Percentiles rank a stretch among this genome's conserved stretches.
These are phyloP conservation scores for Boletus huronensis DNA, from an alignment of 768 basidiomycete genomes.

Conservation along the genomic window DNA sequence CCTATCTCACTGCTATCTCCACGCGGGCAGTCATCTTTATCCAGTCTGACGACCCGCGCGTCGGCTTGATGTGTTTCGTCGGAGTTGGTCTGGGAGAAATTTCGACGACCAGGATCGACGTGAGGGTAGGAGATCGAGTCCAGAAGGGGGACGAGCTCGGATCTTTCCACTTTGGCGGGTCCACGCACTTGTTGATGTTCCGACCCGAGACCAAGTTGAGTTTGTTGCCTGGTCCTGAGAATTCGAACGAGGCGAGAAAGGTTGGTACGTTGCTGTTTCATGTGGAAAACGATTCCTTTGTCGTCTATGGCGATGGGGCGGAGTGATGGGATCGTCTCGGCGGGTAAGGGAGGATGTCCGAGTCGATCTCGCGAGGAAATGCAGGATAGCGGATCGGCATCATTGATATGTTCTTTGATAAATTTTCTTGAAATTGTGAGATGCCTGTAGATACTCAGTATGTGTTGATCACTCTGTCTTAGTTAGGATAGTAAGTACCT, in stretches of 20 bases:
- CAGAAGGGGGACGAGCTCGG: not conserved
- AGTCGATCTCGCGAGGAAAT: no score
- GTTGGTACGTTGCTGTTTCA: not conserved
- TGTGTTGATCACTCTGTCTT: no score
- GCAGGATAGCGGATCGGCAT: no score
- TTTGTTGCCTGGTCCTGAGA: not conserved
- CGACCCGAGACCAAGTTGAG: not conserved
- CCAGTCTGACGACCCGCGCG: not conserved
- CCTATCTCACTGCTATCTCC: not conserved
- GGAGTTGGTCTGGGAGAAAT: not conserved
- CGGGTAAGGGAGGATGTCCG: no score
- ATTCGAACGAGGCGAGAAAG: not conserved
- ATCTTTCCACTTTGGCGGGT: not conserved
- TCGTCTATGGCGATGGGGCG: no score
- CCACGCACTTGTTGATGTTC: not conserved
- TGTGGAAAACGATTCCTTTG: no score
- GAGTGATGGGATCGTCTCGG: no score
- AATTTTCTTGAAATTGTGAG: no score
- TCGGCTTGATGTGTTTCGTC: not conserved
- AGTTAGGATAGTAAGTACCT: no score
- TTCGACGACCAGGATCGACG: not conserved
- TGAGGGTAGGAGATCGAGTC: not conserved
- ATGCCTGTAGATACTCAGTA: no score
- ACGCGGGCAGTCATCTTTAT: not conserved
- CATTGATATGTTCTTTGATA: no score